A percentile compares a stretch with the other conserved stretches of the same genome.
phyloP scores from a whole-genome alignment of 83 land plant species.

The Picea mariana region DNA sequence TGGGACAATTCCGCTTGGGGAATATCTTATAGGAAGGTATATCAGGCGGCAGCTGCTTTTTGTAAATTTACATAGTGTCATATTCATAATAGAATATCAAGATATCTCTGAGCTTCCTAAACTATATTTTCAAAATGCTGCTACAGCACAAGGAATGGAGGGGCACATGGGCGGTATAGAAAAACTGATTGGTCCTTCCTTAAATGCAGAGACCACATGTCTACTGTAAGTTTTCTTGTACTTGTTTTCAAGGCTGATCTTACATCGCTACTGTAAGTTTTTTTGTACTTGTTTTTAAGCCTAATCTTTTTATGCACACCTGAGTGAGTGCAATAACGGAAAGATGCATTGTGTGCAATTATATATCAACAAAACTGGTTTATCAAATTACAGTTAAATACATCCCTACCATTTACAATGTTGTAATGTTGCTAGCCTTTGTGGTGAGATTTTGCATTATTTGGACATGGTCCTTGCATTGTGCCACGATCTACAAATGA shows the following conservation, averaged over 20 bases:
- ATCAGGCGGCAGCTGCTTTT: background rate
- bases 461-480: background rate
- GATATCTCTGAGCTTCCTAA: background rate
- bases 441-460: background rate
- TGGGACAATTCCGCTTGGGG: conserved; percentile 94
- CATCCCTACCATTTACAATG: background rate
- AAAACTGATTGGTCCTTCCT: conserved; percentile 84
- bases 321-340: background rate
- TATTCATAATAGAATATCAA: background rate
- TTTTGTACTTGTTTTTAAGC: no score
- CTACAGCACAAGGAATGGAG: conserved; percentile 76
- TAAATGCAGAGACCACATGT: conserved; percentile 84
- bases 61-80: conserved; percentile 7
- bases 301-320: background rate
- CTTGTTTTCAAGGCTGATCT: no score
- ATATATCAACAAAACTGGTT: background rate
- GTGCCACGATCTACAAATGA: background rate
- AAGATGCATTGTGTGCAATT: background rate
- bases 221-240: conserved; percentile 42
- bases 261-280: no score
- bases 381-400: background rate
- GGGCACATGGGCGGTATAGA: conserved; percentile 98
- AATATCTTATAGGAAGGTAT: conserved; percentile 99
- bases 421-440: background rate
- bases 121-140: conserved; percentile 8